Evolutionary conservation across 495 filamentous ascomycete genomes (phyloP).

Genomic region (Cryomyces antarcticus): DNA sequence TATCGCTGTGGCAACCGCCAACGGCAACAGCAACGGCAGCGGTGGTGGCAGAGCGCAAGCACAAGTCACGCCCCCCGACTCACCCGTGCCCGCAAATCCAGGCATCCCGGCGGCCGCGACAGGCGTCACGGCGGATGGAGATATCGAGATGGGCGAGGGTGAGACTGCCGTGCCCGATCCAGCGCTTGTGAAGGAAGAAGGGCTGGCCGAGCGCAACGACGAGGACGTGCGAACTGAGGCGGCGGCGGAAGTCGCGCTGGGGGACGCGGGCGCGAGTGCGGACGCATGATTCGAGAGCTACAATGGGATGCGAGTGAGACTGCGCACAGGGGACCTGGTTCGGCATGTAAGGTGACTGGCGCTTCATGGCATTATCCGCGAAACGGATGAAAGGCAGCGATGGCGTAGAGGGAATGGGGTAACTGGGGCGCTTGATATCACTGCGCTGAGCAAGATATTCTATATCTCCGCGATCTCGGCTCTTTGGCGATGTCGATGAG

Average conservation of each 20-base stretch:
- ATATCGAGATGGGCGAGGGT: conserved; percentile 1
- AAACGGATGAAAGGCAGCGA: too few relatives aligned
- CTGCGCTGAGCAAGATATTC: too few relatives aligned
- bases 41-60: not conserved
- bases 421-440: too few relatives aligned
- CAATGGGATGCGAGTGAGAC: too few relatives aligned
- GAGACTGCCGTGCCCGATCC: conserved; percentile 12
- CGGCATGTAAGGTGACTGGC: too few relatives aligned
- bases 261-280: not conserved
- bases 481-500: too few relatives aligned
- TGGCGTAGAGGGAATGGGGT: too few relatives aligned
- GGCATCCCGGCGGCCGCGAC: not conserved
- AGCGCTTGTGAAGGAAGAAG: conserved; percentile 22
- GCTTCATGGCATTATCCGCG: too few relatives aligned
- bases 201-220: conserved; percentile 9
- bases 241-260: conserved; percentile 10
- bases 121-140: not conserved
- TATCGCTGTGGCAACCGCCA: not conserved
- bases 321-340: too few relatives aligned
- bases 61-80: not conserved
- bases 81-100: not conserved
- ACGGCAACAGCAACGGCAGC: not conserved
- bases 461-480: too few relatives aligned
- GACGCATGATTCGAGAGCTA: not conserved
- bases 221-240: conserved; percentile 17